These are phyloP conservation scores for Corymbia maculata DNA, from an alignment of 345 rosid genomes.

Conservation along the genomic window DNA sequence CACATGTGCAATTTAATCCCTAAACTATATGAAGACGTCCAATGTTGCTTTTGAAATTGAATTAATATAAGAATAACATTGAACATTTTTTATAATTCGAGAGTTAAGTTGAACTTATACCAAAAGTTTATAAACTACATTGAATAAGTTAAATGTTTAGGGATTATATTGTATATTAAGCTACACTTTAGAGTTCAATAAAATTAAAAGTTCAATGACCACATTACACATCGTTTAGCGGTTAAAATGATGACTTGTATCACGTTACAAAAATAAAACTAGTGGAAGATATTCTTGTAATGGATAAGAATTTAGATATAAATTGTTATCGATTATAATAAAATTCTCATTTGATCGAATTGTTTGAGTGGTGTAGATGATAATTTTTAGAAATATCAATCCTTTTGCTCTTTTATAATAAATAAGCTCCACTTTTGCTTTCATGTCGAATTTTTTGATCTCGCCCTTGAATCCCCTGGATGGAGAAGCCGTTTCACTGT, in stretches of 20 bases:
- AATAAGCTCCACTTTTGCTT: background rate
- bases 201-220: too few relatives aligned
- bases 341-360: too few relatives aligned
- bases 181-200: rapidly evolving
- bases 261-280: background rate
- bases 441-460: background rate
- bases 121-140: too few relatives aligned
- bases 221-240: background rate
- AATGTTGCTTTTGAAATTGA: too few relatives aligned
- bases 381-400: background rate
- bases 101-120: too few relatives aligned
- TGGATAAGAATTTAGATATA: background rate
- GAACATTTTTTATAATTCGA: too few relatives aligned
- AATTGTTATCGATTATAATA: background rate
- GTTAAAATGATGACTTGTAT: background rate
- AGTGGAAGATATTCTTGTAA: background rate
- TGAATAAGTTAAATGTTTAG: too few relatives aligned
- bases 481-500: rapidly evolving
- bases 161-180: rapidly evolving
- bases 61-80: too few relatives aligned
- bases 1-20: too few relatives aligned
- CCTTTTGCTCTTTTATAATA: background rate
- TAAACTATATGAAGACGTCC: too few relatives aligned
- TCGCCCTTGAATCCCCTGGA: background rate
- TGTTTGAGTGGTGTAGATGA: background rate